Evolutionary conservation across 306 rosid genomes (phyloP), one percentile per base, ranked within the genome.

Genomic region (Glycine latifolia): DNA sequence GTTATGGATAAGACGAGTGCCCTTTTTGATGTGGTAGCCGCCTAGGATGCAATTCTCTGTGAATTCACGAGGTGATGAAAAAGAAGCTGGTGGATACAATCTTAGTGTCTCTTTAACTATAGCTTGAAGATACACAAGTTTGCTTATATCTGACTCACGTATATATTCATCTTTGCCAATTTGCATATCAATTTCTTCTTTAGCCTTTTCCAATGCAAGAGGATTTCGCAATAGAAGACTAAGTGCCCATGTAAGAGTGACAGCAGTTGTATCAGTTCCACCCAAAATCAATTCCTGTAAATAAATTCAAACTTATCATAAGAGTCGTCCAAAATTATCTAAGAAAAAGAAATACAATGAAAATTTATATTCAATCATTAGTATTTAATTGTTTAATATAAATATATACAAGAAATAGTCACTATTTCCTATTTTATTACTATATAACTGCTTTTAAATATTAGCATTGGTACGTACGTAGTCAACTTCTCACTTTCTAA

Each of bases 211-310:
- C 33, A 83, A 16, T 3, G 26, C n/a, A 47, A 0, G 76, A 55
- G 87, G 87, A 73, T 73, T 79, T 54, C 8, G 74, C 15, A 78
- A 14, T 16, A 78, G 41, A 7, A 78, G 13, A 72, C 43, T 16
- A 41, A 78, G 59, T 55, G 83, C 80, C 87, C 87, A 78, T 65
- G 76, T 78, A 47, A 83, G 80, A 15, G 80, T 78, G 54, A 46
- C 55, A 12, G 71, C 50, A 9, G 56, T 54, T 35, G 87, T 8
- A 39, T 83, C 86, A 47, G 66, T 50, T 53, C 76, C 83, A 12
- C 83, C 86, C 58, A 77, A 7, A 63, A 77, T 77, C 61, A 83
- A 43, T 35, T 54, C 79, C 86, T 83, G 37, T 78, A 77, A 77
- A 41, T 1, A 49, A 41, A 11, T 61, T 17, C 81, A 75, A 76